Evolutionary conservation across 2,329 filamentous ascomycete genomes (phyloP).

Genomic region (Moelleriella libera): DNA sequence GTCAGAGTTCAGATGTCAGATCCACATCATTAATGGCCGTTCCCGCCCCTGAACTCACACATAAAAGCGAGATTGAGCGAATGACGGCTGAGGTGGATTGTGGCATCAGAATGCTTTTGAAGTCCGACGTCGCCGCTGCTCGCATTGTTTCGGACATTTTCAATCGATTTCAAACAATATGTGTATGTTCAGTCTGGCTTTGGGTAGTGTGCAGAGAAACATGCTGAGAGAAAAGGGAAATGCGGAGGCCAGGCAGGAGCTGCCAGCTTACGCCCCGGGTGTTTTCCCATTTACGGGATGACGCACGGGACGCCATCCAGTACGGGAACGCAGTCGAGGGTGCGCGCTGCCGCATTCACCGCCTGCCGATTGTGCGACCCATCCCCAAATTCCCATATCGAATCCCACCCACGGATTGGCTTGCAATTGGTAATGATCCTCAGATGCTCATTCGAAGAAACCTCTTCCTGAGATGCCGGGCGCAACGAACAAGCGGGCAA

Average conservation of each 20-base stretch:
- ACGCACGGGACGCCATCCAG: background rate
- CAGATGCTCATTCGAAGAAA: background rate
- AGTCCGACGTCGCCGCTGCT: constrained; percentile 10
- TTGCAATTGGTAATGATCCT: too few species aligned
- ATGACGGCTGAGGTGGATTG: constrained; percentile 16
- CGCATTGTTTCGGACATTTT: constrained; percentile 12
- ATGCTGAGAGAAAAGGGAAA: too few species aligned
- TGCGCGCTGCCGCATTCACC: background rate
- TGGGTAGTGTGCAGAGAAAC: too few species aligned
- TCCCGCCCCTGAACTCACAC: constrained; percentile 14
- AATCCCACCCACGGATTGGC: background rate
- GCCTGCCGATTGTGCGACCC: constrained; percentile 5
- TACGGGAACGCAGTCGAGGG: too few species aligned
- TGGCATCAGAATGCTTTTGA: constrained; percentile 12
- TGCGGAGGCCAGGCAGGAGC: background rate
- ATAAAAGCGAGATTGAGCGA: constrained; percentile 21
- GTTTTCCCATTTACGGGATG: background rate
- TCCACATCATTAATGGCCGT: constrained; percentile 1
- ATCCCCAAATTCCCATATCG: background rate
- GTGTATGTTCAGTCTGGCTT: too few species aligned
- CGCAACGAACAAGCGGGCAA: constrained; percentile 40
- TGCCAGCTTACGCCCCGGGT: background rate
- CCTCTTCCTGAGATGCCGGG: constrained; percentile 11
- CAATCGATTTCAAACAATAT: background rate
- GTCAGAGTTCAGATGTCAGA: constrained; percentile 4